phyloP scores from a whole-genome alignment of 73 alveolate genomes.

The Tetrahymena malaccensis region DNA sequence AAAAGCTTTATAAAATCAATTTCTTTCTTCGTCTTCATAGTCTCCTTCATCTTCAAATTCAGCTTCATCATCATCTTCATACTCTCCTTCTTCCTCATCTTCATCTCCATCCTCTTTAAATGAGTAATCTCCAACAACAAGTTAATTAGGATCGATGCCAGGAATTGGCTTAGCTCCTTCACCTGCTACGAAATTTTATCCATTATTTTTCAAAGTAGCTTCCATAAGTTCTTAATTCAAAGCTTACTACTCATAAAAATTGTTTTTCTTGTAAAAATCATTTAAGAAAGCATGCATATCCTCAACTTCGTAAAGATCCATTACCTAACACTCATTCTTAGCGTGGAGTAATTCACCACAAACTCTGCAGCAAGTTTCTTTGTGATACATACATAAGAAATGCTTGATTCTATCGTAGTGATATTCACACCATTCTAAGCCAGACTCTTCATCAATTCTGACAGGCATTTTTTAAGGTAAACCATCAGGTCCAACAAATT shows the following conservation, averaged over 20 bases:
- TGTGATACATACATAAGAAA: constrained; percentile 89
- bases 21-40: background rate
- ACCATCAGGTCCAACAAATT: background rate
- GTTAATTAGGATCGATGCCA: background rate
- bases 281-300: background rate
- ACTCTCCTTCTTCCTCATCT: background rate
- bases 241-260: background rate
- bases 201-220: background rate
- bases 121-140: background rate
- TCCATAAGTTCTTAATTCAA: background rate
- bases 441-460: constrained; percentile 36
- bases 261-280: background rate
- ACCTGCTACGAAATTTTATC: background rate
- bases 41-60: background rate
- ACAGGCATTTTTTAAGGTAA: constrained; percentile 23
- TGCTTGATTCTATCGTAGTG: constrained; percentile 87
- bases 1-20: background rate
- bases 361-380: constrained; percentile 84
- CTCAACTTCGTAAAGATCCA: background rate
- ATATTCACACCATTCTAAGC: constrained; percentile 67
- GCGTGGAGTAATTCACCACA: constrained; percentile 79
- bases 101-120: background rate
- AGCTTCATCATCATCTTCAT: background rate
- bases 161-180: background rate
- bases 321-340: constrained; percentile 51